Evolutionary conservation across 805 yeast genomes (phyloP).

Genomic region (Wickerhamomyces canadensis): DNA sequence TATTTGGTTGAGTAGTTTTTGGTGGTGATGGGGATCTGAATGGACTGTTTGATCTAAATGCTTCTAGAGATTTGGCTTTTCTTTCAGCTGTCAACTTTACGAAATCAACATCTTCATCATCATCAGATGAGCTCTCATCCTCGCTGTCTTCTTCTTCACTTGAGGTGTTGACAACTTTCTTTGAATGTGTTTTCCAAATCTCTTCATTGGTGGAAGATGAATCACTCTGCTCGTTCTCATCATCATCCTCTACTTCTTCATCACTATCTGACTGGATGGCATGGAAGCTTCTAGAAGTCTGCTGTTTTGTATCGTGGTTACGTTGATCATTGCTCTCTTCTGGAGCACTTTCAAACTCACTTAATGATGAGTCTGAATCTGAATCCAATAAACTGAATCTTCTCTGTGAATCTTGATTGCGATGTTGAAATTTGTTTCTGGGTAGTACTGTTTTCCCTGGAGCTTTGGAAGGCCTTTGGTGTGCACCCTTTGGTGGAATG

Average conservation of each 20-base stretch:
- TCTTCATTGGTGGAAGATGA: slow-evolving; percentile 22
- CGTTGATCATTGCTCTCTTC: slow-evolving; percentile 22
- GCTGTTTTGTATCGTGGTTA: slow-evolving; percentile 12
- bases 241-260: too few species aligned
- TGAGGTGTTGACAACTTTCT: slow-evolving; percentile 25
- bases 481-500: slow-evolving; percentile 20
- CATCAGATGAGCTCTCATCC: slow-evolving; percentile 41
- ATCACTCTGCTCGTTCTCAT: slow-evolving; percentile 20
- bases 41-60: slow-evolving; percentile 32
- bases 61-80: slow-evolving; percentile 50
- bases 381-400: slow-evolving; percentile 39
- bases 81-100: slow-evolving; percentile 66
- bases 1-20: slow-evolving; percentile 6
- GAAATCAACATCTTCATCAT: slow-evolving; percentile 67
- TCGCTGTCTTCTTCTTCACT: slow-evolving; percentile 30
- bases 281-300: slow-evolving; percentile 18
- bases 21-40: slow-evolving; percentile 18
- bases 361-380: slow-evolving; percentile 31
- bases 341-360: slow-evolving; percentile 33
- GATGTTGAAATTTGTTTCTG: slow-evolving; percentile 9
- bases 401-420: slow-evolving; percentile 24
- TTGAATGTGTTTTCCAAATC: slow-evolving; percentile 22
- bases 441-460: slow-evolving; percentile 24
- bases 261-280: slow-evolving; percentile 31
- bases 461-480: slow-evolving; percentile 23